phyloP scores from a whole-genome alignment of 768 basidiomycete genomes.

The Leccinellum rugosiceps region DNA sequence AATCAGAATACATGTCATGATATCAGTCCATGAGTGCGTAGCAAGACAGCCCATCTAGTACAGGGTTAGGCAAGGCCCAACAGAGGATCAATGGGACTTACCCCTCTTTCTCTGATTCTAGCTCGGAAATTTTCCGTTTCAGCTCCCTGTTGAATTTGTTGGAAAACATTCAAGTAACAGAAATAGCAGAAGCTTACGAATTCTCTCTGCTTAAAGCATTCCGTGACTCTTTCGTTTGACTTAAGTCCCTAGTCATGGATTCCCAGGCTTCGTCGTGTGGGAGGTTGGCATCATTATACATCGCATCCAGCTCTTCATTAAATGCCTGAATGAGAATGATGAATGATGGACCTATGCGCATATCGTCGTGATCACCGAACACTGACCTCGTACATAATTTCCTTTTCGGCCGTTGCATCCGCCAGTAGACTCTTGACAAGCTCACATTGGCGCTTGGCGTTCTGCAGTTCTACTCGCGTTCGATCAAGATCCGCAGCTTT shows the following conservation, averaged over 20 bases:
- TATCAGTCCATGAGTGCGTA: conserved; percentile 47
- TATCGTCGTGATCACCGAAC: background rate
- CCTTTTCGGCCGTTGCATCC: conserved; percentile 82
- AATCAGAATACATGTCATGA: conserved; percentile 28
- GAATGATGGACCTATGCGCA: background rate
- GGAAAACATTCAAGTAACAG: background rate
- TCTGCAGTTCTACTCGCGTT: conserved; percentile 61
- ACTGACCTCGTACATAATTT: conserved; percentile 88
- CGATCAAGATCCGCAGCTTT: conserved; percentile 62
- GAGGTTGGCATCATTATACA: conserved; percentile 83
- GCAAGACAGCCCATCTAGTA: conserved; percentile 63
- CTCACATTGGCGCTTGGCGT: conserved; percentile 70
- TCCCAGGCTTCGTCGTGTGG: conserved; percentile 81
- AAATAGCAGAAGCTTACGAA: conserved; percentile 48
- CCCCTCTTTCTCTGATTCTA: conserved; percentile 78
- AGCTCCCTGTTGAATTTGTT: conserved; percentile 47
- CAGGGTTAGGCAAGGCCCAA: conserved; percentile 8
- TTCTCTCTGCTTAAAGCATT: conserved; percentile 80
- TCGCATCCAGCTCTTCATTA: conserved; percentile 89
- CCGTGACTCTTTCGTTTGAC: conserved; percentile 68
- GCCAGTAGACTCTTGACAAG: conserved; percentile 73
- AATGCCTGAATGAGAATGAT: conserved; percentile 59
- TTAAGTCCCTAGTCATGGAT: conserved; percentile 72
- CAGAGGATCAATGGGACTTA: conserved; percentile 37
- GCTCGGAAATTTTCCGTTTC: conserved; percentile 65